phyloP scores from a whole-genome alignment of 352 stramenopile genomes.

The Phytophthora foliorum region DNA sequence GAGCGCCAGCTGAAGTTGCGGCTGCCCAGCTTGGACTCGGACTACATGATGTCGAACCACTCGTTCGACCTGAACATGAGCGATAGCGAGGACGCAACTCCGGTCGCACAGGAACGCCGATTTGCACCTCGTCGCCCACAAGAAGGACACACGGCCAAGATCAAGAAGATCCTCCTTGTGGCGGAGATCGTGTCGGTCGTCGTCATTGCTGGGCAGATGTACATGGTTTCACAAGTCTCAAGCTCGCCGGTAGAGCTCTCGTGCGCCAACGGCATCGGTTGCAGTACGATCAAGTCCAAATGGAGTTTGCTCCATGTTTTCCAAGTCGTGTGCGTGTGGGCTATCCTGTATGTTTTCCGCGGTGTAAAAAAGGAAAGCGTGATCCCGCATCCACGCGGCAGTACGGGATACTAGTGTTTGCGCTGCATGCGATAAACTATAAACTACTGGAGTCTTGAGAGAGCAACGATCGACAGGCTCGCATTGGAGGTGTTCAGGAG shows the following conservation, averaged over 20 bases:
- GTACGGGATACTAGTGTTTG: slow-evolving; percentile 17
- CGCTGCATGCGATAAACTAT: slow-evolving; percentile 8
- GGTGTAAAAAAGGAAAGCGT: slow-evolving; percentile 42
- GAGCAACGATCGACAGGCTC: not conserved
- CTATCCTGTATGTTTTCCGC: slow-evolving; percentile 39
- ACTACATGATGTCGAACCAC: slow-evolving; percentile 32
- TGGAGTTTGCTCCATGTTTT: slow-evolving; percentile 39
- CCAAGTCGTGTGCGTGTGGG: slow-evolving; percentile 38
- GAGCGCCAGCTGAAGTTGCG: slow-evolving; percentile 31
- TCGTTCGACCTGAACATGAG: slow-evolving; percentile 36
- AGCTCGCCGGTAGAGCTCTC: slow-evolving; percentile 28
- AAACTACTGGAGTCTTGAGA: slow-evolving; percentile 2
- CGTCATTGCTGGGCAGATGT: slow-evolving; percentile 35
- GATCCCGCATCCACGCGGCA: slow-evolving; percentile 23
- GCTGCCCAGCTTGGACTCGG: slow-evolving; percentile 18
- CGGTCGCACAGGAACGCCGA: slow-evolving; percentile 15
- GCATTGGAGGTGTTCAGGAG: not conserved
- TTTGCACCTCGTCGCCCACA: slow-evolving; percentile 18
- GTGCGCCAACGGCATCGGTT: slow-evolving; percentile 39
- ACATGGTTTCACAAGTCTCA: slow-evolving; percentile 21
- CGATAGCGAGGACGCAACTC: slow-evolving; percentile 24
- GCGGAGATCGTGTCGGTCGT: slow-evolving; percentile 27
- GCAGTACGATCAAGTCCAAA: slow-evolving; percentile 21
- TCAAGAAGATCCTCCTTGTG: slow-evolving; percentile 41
- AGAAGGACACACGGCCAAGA: slow-evolving; percentile 38